Evolutionary conservation across 495 filamentous ascomycete genomes (phyloP).

Genomic region (Aspergillus egyptiacus): DNA sequence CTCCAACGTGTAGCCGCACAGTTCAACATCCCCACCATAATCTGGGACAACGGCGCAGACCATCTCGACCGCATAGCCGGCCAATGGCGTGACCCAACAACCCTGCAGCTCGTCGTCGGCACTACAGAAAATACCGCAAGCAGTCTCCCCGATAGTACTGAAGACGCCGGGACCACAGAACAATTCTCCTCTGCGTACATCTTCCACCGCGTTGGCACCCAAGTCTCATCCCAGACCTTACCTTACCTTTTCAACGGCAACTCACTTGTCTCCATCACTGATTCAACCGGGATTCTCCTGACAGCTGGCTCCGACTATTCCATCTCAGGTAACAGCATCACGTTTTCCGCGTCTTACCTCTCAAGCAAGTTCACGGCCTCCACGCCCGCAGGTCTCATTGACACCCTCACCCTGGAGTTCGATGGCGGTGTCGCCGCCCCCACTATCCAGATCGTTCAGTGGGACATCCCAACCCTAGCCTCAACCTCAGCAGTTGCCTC

Average conservation of each 20-base stretch:
- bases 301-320: conserved; percentile 40
- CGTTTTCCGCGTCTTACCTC: conserved; percentile 45
- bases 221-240: conserved; percentile 35
- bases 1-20: conserved; percentile 43
- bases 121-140: conserved; percentile 42
- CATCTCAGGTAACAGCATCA: conserved; percentile 38
- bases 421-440: conserved; percentile 40
- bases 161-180: conserved; percentile 36
- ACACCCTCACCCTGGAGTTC: conserved; percentile 49
- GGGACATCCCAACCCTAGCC: conserved; percentile 39
- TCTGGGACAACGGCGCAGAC: conserved; percentile 54
- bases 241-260: conserved; percentile 53
- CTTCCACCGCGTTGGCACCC: conserved; percentile 47
- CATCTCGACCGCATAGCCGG: conserved; percentile 37
- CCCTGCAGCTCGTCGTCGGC: conserved; percentile 41
- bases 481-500: conserved; percentile 36
- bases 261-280: conserved; percentile 40
- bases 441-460: conserved; percentile 44
- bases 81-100: conserved; percentile 46
- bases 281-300: conserved; percentile 29
- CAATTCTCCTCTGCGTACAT: conserved; percentile 49
- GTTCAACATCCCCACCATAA: conserved; percentile 41
- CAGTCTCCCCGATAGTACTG: conserved; percentile 48
- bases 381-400: conserved; percentile 37
- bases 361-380: conserved; percentile 33